Evolutionary conservation across 2,329 filamentous ascomycete species (phyloP).

Genomic region (Pezicula rhizophila): DNA sequence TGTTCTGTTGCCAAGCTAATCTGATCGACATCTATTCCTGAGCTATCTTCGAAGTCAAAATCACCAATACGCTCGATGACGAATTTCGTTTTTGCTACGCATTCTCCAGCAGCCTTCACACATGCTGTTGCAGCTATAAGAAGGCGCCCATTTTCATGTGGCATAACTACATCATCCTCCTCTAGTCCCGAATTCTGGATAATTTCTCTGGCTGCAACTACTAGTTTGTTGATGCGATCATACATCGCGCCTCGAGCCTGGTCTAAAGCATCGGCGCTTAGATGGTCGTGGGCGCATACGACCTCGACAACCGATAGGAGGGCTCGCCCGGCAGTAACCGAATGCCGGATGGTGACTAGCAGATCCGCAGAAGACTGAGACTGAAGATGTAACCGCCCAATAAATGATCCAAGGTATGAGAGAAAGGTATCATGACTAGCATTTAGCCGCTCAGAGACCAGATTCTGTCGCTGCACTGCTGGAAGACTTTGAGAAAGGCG

Average conservation of each 20-base stretch:
- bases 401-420: slow-evolving; percentile 86
- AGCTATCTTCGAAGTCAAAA: slow-evolving; percentile 66
- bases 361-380: slow-evolving; percentile 86
- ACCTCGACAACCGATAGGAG: slow-evolving; percentile 76
- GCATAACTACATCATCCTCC: slow-evolving; percentile 70
- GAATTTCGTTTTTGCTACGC: slow-evolving; percentile 77
- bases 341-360: slow-evolving; percentile 74
- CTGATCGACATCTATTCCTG: slow-evolving; percentile 49
- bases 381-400: slow-evolving; percentile 82
- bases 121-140: slow-evolving; percentile 78
- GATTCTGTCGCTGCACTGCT: slow-evolving; percentile 56
- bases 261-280: slow-evolving; percentile 60
- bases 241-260: slow-evolving; percentile 72
- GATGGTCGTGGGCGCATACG: slow-evolving; percentile 71
- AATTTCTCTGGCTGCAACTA: slow-evolving; percentile 74
- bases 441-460: slow-evolving; percentile 79
- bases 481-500: slow-evolving; percentile 68
- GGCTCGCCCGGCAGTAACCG: slow-evolving; percentile 73
- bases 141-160: slow-evolving; percentile 70
- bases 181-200: slow-evolving; percentile 63
- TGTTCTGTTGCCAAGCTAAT: slow-evolving; percentile 14
- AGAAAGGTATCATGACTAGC: slow-evolving; percentile 81
- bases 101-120: slow-evolving; percentile 85
- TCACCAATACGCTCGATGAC: slow-evolving; percentile 86
- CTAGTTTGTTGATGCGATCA: slow-evolving; percentile 71